Base-by-base conservation (phyloP, 495 filamentous ascomycete genomes). In the Neurospora sp. region DNA sequence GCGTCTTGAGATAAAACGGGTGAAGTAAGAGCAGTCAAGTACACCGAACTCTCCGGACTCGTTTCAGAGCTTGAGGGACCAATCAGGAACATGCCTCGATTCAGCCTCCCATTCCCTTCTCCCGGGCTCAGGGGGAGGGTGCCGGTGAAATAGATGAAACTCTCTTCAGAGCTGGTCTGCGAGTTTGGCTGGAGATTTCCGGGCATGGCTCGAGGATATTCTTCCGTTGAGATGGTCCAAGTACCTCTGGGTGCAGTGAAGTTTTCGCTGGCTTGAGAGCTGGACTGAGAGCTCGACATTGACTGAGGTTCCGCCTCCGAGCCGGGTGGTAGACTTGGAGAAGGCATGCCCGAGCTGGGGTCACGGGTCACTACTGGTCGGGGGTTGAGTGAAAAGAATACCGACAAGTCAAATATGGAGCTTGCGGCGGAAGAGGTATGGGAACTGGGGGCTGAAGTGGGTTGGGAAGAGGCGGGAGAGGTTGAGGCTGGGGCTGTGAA, bases 1-100 rank as follows among this genome's bases (percentile, higher is more conserved):
- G 42, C 18, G 0, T 20, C 8, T 46, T 10, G 18, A 8, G 7
- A n/a, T 0, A 10, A 0, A 0, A 46, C 3, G 0, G 42, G 42
- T 0, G 44, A 48, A 20, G 8, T 48, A 48, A n/a, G 0, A 20
- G n/a, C 44, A 12, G 11, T 7, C n/a, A 23, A 59, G 2, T 27
- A 59, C 0, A 59, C 11, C 5, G 48, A 27, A 1, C 48, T 14
- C 5, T 59, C 48, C 5, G 48, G 48, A 1, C 48, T 59, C 20
- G 48, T 7, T 0, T 59, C 48, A 6, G 48, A 59, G 5, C 20
- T 59, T 20, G 48, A 59, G 1, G 48, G 48, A 12, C 48, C 48
- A 59, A 59, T 59, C 11, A 20, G 48, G 4, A 20, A 59, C 11
- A 20, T 5, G 11, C 48, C 20, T 27, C 20, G 48, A 20, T 27